These are phyloP conservation scores for Knufia petricola DNA, from an alignment of 2,329 filamentous ascomycete genomes.

Conservation along the genomic window DNA sequence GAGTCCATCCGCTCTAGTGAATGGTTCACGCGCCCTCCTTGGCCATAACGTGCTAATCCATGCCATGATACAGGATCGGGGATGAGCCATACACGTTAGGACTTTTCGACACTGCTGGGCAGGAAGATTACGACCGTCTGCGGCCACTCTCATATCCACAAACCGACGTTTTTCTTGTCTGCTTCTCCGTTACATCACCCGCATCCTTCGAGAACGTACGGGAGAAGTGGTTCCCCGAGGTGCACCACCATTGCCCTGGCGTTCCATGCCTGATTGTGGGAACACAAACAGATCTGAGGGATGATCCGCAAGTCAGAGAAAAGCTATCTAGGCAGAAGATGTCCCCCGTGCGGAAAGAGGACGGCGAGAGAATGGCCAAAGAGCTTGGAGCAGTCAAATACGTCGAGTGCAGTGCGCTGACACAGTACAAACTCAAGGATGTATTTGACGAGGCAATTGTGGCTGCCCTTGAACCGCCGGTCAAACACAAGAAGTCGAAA, in stretches of 20 bases:
- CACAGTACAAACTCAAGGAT: conserved; percentile 97
- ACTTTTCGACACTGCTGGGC: conserved; percentile 95
- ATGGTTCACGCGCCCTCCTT: background rate
- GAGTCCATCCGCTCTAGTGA: conserved; percentile 35
- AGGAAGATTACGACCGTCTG: conserved; percentile 98
- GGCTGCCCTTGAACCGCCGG: conserved; percentile 77
- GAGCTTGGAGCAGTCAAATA: conserved; percentile 98
- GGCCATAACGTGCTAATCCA: conserved; percentile 12
- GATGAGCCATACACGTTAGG: conserved; percentile 97
- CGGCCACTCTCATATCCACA: conserved; percentile 95
- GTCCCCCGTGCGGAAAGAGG: conserved; percentile 81
- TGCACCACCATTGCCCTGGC: conserved; percentile 95
- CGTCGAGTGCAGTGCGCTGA: conserved; percentile 94
- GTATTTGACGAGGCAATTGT: conserved; percentile 99
- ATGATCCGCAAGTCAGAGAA: conserved; percentile 76
- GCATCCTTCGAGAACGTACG: conserved; percentile 98
- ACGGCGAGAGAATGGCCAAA: conserved; percentile 93
- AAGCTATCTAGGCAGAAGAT: conserved; percentile 96
- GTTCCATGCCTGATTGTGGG: conserved; percentile 97
- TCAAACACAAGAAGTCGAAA: conserved; percentile 65
- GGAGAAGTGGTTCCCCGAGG: conserved; percentile 98
- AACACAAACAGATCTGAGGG: conserved; percentile 91
- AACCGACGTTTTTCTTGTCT: conserved; percentile 97
- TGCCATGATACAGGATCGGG: conserved; percentile 65
- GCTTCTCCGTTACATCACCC: conserved; percentile 95